Base-by-base conservation (phyloP, 116 monocot genomes). In the Iris pallida region DNA sequence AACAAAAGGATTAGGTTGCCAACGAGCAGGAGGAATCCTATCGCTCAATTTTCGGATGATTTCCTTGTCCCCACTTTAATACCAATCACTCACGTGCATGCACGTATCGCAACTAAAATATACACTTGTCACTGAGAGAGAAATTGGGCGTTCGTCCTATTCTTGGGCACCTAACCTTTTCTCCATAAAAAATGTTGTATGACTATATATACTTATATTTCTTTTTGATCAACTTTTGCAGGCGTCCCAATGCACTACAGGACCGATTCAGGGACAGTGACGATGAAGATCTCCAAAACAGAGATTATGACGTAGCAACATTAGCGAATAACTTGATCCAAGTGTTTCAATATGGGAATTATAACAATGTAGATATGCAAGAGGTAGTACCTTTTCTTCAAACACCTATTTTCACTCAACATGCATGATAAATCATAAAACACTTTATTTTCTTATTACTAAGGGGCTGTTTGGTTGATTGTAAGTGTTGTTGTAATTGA, bases 241-340 rank as follows among this genome's bases (percentile, higher is more conserved):
- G 83, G 59, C 83, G 83, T 43, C 83, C 83, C 20, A 79, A 59
- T 63, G 68, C 75, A 68, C 57, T 79, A 20, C 79, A 83, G 16
- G 79, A 83, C 57, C 58, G 57, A 63, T 64, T 16, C 16, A 79
- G 79, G 59, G 79, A 79, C 46, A 83, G 83, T 62, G 79, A 79
- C 43, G 79, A 83, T 57, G 83, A 83, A 57, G 83, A 83, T 20
- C 71, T 79, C 45, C 11, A 75, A 53, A 75, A 79, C 60, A 78
- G 79, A 68, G 83, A 79, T 59, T 79, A 79, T 75, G 83, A 83
- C 64, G 83, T 83, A 20, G 83, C 83, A 42, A 68, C 79, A 45
- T 67, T 83, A 19, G 83, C 83, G 64, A 83, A 63, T 54, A 83
- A 83, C 67, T 60, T 83, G 63, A 83, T 75, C 63, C 79, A 83